Evolutionary conservation across 2,329 filamentous ascomycete genomes (phyloP), one percentile per base, ranked within the genome.

Genomic region (Ophiostoma fasciatum): DNA sequence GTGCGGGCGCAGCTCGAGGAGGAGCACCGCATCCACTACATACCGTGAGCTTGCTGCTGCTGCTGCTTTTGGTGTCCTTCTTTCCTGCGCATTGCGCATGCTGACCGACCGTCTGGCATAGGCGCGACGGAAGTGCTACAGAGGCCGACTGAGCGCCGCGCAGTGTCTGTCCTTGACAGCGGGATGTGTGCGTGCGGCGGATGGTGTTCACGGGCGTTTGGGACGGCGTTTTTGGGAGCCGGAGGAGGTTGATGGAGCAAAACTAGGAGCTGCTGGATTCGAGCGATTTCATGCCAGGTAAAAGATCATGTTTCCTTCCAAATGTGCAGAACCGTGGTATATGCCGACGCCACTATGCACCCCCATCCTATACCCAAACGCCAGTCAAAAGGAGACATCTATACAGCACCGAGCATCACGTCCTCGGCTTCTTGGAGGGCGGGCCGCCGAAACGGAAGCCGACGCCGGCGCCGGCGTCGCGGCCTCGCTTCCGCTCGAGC

Each of bases 401-500:
- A 7, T 28, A 8, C 7, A 22, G 4, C 23, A 10, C 23, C 23
- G 11, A 9, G 4, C 18, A 19, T 42, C 47, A 60, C 42, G 51
- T 63, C 43, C 60, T 63, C 40, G 61, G 68, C 48, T 67, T 71
- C 57, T 77, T 76, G 33, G 57, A 56, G 1, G 39, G 37, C 1
- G 39, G 38, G 4, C 41, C 40, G 4, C 34, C 33, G 17, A 42
- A 42, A 3, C 25, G 18, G 30, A 43, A 42, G 26, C 38, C 28
- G 12, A 36, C 33, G 9, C 27, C 20, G 21, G 32, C 1, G 54
- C 55, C 4, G 51, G 32, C 51, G 9, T 63, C 67, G 32, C 71
- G 61, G 23, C 64, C 57, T 37, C 77, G 64, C 52, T 84, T 85
- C 44, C 68, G 65, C 47, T 84, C 79, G 56, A 83, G 67, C 51